These are phyloP conservation scores for Hortiboletus flavorubellus DNA, from an alignment of 768 basidiomycete genomes.

Conservation along the genomic window DNA sequence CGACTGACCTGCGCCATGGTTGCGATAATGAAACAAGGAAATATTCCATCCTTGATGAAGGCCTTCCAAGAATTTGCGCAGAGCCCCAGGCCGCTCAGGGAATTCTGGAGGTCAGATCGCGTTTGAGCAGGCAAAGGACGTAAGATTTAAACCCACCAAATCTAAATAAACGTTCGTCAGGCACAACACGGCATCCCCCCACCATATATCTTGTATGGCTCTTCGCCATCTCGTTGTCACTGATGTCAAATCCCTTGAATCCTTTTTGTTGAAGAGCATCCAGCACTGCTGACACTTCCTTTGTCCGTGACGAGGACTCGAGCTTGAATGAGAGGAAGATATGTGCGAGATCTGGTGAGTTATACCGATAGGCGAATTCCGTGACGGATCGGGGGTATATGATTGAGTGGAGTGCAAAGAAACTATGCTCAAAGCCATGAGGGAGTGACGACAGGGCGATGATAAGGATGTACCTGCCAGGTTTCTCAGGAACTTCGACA, in stretches of 20 bases:
- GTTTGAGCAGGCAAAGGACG: constrained; percentile 1
- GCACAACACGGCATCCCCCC: constrained; percentile 74
- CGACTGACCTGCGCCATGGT: constrained; percentile 88
- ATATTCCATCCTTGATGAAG: constrained; percentile 90
- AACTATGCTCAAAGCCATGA: constrained; percentile 46
- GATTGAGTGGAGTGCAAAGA: constrained; percentile 78
- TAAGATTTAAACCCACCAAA: constrained; percentile 64
- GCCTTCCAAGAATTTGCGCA: constrained; percentile 85
- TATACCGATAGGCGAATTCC: constrained; percentile 94
- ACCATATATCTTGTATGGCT: constrained; percentile 94
- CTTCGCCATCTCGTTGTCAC: constrained; percentile 94
- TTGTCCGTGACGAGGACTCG: constrained; percentile 46
- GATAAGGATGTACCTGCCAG: constrained; percentile 66
- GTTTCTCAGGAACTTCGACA: constrained; percentile 90
- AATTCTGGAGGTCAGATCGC: constrained; percentile 59
- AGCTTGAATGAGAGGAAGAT: constrained; percentile 91
- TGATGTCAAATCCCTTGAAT: constrained; percentile 87
- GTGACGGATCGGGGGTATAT: constrained; percentile 92
- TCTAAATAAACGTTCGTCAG: constrained; percentile 85
- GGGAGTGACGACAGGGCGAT: neutral
- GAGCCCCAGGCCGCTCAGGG: constrained; percentile 89
- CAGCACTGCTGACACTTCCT: constrained; percentile 66
- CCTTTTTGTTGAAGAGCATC: constrained; percentile 56
- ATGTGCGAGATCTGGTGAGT: constrained; percentile 67
- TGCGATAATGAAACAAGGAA: constrained; percentile 95